Evolutionary conservation across 352 stramenopile species (phyloP), one percentile per base, ranked within the genome.

Genomic region (Globisporangium canariense): DNA sequence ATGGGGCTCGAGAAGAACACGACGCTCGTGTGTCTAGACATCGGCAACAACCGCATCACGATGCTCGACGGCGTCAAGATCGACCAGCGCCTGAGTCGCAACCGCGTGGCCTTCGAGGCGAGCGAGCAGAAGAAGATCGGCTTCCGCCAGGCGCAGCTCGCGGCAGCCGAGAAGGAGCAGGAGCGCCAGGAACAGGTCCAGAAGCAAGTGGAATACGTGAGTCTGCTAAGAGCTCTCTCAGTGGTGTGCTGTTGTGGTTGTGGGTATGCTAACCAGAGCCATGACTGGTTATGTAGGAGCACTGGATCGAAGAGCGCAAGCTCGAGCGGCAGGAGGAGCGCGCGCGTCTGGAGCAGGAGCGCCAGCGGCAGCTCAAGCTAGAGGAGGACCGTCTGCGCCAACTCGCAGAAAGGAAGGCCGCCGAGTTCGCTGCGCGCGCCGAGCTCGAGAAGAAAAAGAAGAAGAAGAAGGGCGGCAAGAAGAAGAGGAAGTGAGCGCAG

Each of bases 381-480:
- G 82, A 91, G 43, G 82, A 93, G 20, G 83, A 93, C 67, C 78
- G 81, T 1, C 64, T 77, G 56, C 82, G 85, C 18, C 85, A 93
- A 54, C 18, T 89, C 25, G 79, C 85, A 9, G 81, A 75, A 46
- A 78, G 85, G 36, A 91, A 91, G 60, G 82, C 83, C 22, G 76
- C 77, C 58, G 85, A 91, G 62, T 89, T 88, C 46, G 77, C 81
- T 4, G 85, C 81, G n/a, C 76, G 79, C 47, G 70, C 74, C 4
- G 84, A 93, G 67, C 75, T 93, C 60, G 84, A 93, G 46, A 90
- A 90, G 73, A 91, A 90, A 71, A 90, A 91, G 62, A 90, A 90
- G 72, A 90, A 86, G 57, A 83, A 81, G 30, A 71, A 69, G 25
- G 62, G 64, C 8, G 70, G 62, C 40, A 88, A 87, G 69, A 92